Conservation (phyloP, 306 rosid genomes). For the Medicago lupulina region DNA sequence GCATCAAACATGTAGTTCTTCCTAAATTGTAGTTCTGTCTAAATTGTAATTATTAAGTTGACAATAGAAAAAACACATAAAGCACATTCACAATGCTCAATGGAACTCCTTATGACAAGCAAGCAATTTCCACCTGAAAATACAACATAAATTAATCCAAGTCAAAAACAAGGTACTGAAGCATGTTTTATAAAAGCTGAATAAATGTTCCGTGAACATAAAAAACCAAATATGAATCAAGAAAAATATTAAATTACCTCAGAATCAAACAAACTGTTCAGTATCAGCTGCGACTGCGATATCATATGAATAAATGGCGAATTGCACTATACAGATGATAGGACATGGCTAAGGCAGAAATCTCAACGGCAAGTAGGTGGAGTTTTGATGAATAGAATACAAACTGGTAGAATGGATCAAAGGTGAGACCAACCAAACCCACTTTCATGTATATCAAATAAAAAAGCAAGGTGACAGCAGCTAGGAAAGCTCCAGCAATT, state of each 20-base stretch:
- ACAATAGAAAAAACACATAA: constrained; percentile 22
- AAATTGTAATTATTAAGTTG: constrained; percentile 38
- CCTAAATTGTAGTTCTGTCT: constrained; percentile 32
- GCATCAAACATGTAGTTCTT: constrained; percentile 28
- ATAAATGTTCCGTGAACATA: constrained; percentile 23
- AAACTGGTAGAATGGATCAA: constrained; percentile 50
- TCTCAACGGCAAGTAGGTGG: constrained; percentile 49
- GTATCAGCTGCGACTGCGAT: constrained; percentile 59
- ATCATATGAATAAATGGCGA: constrained; percentile 60
- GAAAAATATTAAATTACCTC: constrained; percentile 59
- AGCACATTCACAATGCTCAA: constrained; percentile 48
- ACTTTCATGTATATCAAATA: constrained; percentile 48
- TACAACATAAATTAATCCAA: constrained; percentile 11
- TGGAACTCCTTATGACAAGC: constrained; percentile 63
- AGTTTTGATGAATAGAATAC: constrained; percentile 54
- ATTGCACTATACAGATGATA: constrained; percentile 54
- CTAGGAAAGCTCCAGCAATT: constrained; percentile 49
- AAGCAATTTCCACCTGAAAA: constrained; percentile 80
- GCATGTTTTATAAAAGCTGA: constrained; percentile 14
- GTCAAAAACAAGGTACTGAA: neutral
- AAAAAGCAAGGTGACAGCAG: constrained; percentile 37
- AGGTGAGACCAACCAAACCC: constrained; percentile 48
- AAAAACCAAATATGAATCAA: neutral
- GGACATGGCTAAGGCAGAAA: constrained; percentile 51
- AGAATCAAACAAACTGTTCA: constrained; percentile 64